These are phyloP conservation scores for Haematococcus lacustris DNA, from an alignment of 139 green algal species.

Conservation along the genomic window DNA sequence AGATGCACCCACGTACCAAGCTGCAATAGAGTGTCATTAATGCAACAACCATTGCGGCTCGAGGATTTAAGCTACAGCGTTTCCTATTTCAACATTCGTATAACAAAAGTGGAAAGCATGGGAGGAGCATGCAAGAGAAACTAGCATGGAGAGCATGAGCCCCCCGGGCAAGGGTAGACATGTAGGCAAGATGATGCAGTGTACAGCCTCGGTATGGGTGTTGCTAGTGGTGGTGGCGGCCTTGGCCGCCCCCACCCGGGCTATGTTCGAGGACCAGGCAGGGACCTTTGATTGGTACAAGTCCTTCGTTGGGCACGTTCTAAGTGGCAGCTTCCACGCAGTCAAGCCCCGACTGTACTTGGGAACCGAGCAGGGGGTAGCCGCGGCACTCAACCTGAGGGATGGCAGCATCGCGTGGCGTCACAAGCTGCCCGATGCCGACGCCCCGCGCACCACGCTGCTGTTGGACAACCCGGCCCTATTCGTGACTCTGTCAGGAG, in stretches of 20 bases:
- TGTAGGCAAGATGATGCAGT: too few species aligned
- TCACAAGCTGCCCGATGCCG: slow-evolving; percentile 23
- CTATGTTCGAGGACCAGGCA: slow-evolving; percentile 61
- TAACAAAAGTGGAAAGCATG: neutral
- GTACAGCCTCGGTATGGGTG: neutral
- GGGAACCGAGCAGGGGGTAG: slow-evolving; percentile 31
- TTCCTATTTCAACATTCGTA: neutral
- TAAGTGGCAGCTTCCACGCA: slow-evolving; percentile 23
- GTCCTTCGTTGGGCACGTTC: slow-evolving; percentile 50
- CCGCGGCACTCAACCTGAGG: slow-evolving; percentile 48
- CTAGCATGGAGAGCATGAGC: neutral
- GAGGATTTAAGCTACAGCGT: too few species aligned
- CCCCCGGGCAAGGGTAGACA: neutral
- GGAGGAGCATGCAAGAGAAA: neutral
- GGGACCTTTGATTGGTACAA: slow-evolving; percentile 68
- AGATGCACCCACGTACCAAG: too few species aligned
- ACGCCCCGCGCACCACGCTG: slow-evolving; percentile 1
- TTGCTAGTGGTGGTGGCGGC: neutral
- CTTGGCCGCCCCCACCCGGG: slow-evolving; percentile 11
- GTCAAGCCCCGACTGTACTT: slow-evolving; percentile 37
- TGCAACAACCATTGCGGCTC: too few species aligned
- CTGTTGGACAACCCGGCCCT: slow-evolving; percentile 18
- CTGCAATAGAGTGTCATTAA: too few species aligned
- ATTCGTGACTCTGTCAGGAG: slow-evolving; percentile 23
- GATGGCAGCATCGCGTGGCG: slow-evolving; percentile 63